Conservation (phyloP, 495 filamentous ascomycete genomes). For the Penicillium psychrofluorescens region DNA sequence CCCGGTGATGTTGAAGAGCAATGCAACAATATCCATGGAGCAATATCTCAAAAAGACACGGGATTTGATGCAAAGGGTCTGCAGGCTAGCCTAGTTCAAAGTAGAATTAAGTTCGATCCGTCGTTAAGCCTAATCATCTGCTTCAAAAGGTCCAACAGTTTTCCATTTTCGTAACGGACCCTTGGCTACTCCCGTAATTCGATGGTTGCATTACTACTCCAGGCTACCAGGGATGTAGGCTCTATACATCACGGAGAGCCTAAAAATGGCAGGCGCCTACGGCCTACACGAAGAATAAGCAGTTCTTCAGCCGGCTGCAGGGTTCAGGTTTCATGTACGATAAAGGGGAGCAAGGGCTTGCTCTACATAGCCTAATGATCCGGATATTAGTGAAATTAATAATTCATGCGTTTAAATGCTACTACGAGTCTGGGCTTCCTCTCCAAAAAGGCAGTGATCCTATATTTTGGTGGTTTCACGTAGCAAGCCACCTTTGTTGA, state of each 20-base stretch:
- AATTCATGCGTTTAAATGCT: too few relatives aligned
- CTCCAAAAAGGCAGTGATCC: too few relatives aligned
- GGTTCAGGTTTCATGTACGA: background rate
- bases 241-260: conserved; percentile 1
- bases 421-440: too few relatives aligned
- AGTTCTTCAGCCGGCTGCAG: conserved; percentile 4
- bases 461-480: background rate
- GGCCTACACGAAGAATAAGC: background rate
- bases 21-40: conserved; percentile 4
- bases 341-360: background rate
- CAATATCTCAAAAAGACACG: conserved; percentile 8
- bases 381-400: background rate
- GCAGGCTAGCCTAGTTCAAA: conserved; percentile 2
- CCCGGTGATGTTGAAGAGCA: background rate
- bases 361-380: conserved; percentile 7
- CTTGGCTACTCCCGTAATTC: too few relatives aligned
- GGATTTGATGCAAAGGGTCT: background rate
- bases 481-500: background rate
- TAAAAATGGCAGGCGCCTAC: background rate
- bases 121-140: too few relatives aligned
- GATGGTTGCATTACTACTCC: too few relatives aligned
- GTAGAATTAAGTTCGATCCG: background rate
- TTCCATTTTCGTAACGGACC: too few relatives aligned
- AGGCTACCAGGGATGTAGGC: too few relatives aligned
- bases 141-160: too few relatives aligned